Conservation (phyloP, 2,329 filamentous ascomycete species). For the Albifimbria verrucaria region DNA sequence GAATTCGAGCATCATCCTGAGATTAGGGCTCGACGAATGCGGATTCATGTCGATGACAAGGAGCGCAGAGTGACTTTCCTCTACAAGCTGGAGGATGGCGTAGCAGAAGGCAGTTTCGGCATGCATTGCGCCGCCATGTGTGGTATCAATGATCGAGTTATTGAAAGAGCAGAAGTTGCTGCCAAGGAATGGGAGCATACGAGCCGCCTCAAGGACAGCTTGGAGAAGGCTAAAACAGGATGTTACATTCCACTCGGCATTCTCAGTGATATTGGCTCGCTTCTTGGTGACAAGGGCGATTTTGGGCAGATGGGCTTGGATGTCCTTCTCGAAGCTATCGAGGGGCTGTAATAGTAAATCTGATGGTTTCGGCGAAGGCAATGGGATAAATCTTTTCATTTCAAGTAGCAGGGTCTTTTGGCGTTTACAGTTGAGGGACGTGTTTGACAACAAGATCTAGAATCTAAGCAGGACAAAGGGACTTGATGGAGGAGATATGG, state of each 20-base stretch:
- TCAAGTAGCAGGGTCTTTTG: neutral
- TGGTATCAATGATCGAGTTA: slow-evolving; percentile 78
- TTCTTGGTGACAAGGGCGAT: slow-evolving; percentile 59
- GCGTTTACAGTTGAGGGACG: neutral
- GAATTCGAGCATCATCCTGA: slow-evolving; percentile 91
- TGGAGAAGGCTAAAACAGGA: slow-evolving; percentile 75
- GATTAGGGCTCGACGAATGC: slow-evolving; percentile 83
- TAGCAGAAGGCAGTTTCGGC: slow-evolving; percentile 94
- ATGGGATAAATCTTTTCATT: neutral
- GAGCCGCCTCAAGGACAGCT: slow-evolving; percentile 79
- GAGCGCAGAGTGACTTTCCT: slow-evolving; percentile 90
- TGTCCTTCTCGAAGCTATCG: slow-evolving; percentile 59
- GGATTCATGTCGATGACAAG: slow-evolving; percentile 85
- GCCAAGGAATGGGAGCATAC: slow-evolving; percentile 95
- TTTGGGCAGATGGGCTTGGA: slow-evolving; percentile 51
- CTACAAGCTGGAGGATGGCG: slow-evolving; percentile 89
- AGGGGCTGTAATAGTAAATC: slow-evolving; percentile 43
- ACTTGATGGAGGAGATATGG: neutral
- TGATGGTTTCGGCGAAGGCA: slow-evolving; percentile 14
- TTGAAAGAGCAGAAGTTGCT: slow-evolving; percentile 82
- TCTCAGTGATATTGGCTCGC: slow-evolving; percentile 80
- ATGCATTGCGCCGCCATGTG: slow-evolving; percentile 99
- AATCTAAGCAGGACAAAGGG: neutral
- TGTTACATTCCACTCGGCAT: slow-evolving; percentile 82
- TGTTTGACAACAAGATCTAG: neutral